Base-by-base conservation (phyloP, 108 stramenopile species). In the Nitzschia sp. region DNA sequence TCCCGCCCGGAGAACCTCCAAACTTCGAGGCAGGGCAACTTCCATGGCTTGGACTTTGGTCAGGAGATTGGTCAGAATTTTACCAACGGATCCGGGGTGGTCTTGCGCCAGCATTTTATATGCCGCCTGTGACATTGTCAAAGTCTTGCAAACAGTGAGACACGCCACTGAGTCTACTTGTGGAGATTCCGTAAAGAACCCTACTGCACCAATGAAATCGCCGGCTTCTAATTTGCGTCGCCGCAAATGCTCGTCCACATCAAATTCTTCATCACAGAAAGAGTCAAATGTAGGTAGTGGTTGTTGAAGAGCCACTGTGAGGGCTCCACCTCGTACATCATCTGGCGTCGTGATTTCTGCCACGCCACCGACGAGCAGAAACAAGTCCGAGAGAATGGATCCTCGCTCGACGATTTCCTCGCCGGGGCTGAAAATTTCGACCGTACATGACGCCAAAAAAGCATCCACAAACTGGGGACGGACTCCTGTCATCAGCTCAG, bases 111-210 rank as follows among this genome's bases (percentile, higher is more conserved):
- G 30, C 35, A 75, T 27, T 38, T 83, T 83, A 55, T 83, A 86
- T 35, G 75, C 46, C 15, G 64, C 32, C 15, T 35, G 68, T 13
- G 72, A 61, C 18, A 87, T 75, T 0, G 79, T 82, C 31, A 87
- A 45, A 1, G 82, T 84, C 47, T 87, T 87, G 59, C 80, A 84
- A 15, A 87, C 72, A 9, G 74, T 72, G 17, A 65, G 2, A 6
- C 59, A 74, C 2, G 51, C 46, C 32, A 82, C 70, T 0, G 80
- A 46, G 34, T 79, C 80, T 1, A 80, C 32, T 49, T 82, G 68
- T 17, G 82, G 82, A 18, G 86, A 76, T 63, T 82, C 86, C 0
- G 86, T 87, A 46, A 87, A 84, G 59, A 87, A 87, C 5, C 78
- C 72, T 54, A 87, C 60, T 18, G 78, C 78, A 48, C 73, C 73